Conservation (phyloP, 2,329 filamentous ascomycete genomes). For the Grosmannia serpens region DNA sequence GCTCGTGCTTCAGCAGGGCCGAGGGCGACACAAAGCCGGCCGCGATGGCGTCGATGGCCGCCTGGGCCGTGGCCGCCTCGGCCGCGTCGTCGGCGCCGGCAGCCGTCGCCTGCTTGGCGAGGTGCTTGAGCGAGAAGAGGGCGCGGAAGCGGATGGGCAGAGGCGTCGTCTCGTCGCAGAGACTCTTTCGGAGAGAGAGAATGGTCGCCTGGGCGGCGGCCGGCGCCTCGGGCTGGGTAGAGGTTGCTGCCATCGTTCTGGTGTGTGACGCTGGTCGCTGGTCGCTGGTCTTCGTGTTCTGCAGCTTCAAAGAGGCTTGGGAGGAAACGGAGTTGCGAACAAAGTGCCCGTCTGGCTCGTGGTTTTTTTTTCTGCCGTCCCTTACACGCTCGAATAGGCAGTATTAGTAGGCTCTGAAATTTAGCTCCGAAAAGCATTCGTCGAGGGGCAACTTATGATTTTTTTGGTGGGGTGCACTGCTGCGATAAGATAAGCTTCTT, state of each 20-base stretch:
- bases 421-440: neutral
- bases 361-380: neutral
- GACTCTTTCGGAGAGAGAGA: conserved; percentile 56
- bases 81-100: conserved; percentile 15
- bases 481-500: neutral
- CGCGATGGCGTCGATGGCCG: conserved; percentile 69
- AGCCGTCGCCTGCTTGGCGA: conserved; percentile 50
- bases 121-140: conserved; percentile 92
- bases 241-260: conserved; percentile 15
- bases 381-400: conserved; percentile 2
- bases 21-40: conserved; percentile 77
- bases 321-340: neutral
- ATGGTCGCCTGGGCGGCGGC: conserved; percentile 32
- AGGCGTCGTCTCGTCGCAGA: conserved; percentile 69
- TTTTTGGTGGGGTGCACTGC: neutral
- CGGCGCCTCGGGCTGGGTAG: conserved; percentile 9
- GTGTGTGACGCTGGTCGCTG: neutral
- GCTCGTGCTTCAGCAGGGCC: conserved; percentile 86
- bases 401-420: neutral
- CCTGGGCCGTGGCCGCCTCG: conserved; percentile 29
- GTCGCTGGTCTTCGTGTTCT: too few relatives aligned
- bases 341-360: neutral
- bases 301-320: neutral
- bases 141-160: conserved; percentile 88
- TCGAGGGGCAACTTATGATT: neutral